phyloP scores from a whole-genome alignment of 257 asterid genomes.

The Coffea eugenioides region DNA sequence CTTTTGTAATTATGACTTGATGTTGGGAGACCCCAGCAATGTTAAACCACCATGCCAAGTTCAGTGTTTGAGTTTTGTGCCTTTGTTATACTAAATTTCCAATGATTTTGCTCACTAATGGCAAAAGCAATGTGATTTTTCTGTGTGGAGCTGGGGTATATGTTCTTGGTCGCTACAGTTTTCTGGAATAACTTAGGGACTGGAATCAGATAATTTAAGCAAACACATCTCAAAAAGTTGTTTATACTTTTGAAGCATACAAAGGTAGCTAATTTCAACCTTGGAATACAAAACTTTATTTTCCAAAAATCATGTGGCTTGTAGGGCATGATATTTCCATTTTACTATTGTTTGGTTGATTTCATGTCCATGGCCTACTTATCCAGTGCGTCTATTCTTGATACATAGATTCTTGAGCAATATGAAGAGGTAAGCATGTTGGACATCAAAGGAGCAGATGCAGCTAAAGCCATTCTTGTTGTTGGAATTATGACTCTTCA shows the following conservation, averaged over 20 bases:
- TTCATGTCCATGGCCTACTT: neutral
- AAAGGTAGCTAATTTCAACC: neutral
- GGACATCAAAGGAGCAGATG: slow-evolving; percentile 99
- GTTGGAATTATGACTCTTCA: slow-evolving; percentile 99
- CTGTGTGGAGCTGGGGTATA: neutral
- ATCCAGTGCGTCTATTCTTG: slow-evolving; percentile 9
- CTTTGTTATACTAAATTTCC: neutral
- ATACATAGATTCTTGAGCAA: slow-evolving; percentile 76
- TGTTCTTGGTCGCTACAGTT: no score
- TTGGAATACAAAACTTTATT: no score
- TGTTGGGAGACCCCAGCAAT: neutral
- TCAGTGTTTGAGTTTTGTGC: neutral
- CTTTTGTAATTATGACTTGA: neutral
- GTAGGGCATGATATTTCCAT: neutral
- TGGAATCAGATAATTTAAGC: neutral
- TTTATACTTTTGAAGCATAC: neutral
- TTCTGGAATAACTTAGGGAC: neutral
- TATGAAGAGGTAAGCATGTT: slow-evolving; percentile 98
- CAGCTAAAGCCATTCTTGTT: slow-evolving; percentile 87
- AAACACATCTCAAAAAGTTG: neutral
- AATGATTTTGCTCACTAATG: neutral
- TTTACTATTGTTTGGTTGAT: neutral
- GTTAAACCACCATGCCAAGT: neutral
- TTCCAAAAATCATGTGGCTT: neutral
- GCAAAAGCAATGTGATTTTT: neutral